Base-by-base conservation (phyloP, 2,329 filamentous ascomycete species). In the Hypoxylon sp. region DNA sequence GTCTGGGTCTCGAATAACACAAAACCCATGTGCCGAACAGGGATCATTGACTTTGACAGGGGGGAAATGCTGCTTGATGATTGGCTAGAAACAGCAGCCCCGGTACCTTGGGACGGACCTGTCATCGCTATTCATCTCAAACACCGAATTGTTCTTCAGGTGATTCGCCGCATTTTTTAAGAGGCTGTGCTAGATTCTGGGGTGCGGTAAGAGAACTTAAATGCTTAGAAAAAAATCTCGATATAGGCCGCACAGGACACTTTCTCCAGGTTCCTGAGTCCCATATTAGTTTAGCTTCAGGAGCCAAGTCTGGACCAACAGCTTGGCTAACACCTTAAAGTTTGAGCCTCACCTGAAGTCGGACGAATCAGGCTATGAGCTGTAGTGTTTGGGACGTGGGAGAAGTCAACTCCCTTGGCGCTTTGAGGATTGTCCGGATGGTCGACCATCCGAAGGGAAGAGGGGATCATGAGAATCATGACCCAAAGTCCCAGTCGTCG, bases 361-460 rank as follows among this genome's bases (percentile, higher is more conserved):
- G 56, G 61, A 56, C 69, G 56, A 71, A 71, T 66, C 51, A 69
- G 42, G 31, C 30, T 37, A 30, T 20, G 42, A 54, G 42, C n/a
- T 56, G 40, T 42, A 31, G 30, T 44, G 31, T 58, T 54, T 55
- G 49, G 53, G 55, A 37, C 56, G 62, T 42, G 46, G 59, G 58
- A 40, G 22, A 62, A 22, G 37, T 56, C 13, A 49, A 46, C 48
- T 50, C 25, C 48, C 69, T 69, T 69, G 66, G 60, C 66, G 66
- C 69, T 69, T 62, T 69, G 66, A 64, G 17, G 69, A 71, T 69
- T 62, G 40, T 44, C 69, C 66, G 69, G 69, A 69, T 71, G 49
- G 66, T 53, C 42, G 57, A 67, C 59, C 48, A 71, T 71, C 69
- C 69, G 69, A 33, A 59, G 37, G 60, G 46, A 51, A 33, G 66